Conservation (phyloP, 148 eudicot species). For the Drosera capensis region DNA sequence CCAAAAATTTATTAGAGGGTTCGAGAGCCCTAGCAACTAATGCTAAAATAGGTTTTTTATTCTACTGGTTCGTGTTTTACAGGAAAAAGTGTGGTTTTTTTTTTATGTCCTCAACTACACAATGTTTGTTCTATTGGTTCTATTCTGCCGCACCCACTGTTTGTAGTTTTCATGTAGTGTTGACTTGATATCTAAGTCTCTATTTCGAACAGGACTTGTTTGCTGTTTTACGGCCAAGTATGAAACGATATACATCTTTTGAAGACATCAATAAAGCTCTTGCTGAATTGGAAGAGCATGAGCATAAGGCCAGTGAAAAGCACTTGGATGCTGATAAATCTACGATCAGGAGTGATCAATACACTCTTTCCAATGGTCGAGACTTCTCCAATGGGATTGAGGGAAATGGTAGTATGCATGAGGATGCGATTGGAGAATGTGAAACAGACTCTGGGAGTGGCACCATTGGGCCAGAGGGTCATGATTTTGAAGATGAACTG, state of each 20-base stretch:
- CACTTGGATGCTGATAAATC: conserved; percentile 37
- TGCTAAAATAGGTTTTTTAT: too few relatives aligned
- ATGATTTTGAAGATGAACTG: conserved; percentile 53
- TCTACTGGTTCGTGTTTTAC: too few relatives aligned
- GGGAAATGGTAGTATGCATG: conserved; percentile 61
- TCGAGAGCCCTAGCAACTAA: too few relatives aligned
- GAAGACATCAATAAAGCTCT: conserved; percentile 76
- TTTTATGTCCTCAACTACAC: too few relatives aligned
- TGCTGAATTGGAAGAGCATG: conserved; percentile 74
- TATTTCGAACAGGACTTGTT: conserved; percentile 61
- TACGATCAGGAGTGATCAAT: conserved; percentile 29
- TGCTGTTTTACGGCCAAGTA: conserved; percentile 87
- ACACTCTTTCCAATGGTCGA: conserved; percentile 35
- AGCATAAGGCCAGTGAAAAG: conserved; percentile 54
- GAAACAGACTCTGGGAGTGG: conserved; percentile 71
- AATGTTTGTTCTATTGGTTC: too few relatives aligned
- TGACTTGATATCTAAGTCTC: neutral
- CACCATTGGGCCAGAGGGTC: conserved; percentile 45
- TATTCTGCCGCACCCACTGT: too few relatives aligned
- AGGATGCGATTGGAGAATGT: conserved; percentile 36
- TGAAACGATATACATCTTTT: conserved; percentile 66
- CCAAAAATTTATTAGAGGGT: too few relatives aligned
- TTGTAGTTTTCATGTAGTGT: neutral
- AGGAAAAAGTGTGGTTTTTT: too few relatives aligned
- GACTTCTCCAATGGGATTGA: conserved; percentile 38